Conservation (phyloP, 805 yeast species). For the Wickerhamomyces alni region DNA sequence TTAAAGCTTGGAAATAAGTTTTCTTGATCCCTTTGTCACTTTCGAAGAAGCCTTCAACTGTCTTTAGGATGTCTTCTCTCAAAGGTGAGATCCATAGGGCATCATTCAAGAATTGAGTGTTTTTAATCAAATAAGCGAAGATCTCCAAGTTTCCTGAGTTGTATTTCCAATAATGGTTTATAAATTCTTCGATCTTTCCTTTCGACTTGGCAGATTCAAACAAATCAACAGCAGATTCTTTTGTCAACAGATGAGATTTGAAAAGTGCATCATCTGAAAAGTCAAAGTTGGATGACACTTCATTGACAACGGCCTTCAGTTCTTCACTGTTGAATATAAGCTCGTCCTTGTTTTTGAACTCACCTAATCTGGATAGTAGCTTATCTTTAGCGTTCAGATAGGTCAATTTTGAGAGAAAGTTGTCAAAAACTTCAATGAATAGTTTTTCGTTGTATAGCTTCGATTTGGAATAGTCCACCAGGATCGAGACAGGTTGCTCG, state of each 20-base stretch:
- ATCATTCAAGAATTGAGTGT: constrained; percentile 9
- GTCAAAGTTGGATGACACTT: constrained; percentile 20
- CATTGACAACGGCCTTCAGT: constrained; percentile 16
- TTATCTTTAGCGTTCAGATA: constrained; percentile 16
- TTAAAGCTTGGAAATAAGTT: constrained; percentile 8
- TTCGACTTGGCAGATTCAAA: constrained; percentile 24
- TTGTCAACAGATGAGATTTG: constrained; percentile 26
- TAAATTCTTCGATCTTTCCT: constrained; percentile 16
- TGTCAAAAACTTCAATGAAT: constrained; percentile 28
- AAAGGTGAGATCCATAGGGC: constrained; percentile 7
- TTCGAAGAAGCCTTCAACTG: constrained; percentile 1
- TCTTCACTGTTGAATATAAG: constrained; percentile 15
- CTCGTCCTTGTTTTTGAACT: constrained; percentile 23
- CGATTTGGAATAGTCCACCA: constrained; percentile 28
- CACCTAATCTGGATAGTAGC: constrained; percentile 27
- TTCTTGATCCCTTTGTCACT: constrained; percentile 3
- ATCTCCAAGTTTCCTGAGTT: constrained; percentile 9
- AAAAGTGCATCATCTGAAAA: constrained; percentile 25
- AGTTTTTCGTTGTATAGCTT: constrained; percentile 13
- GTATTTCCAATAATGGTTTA: constrained; percentile 15
- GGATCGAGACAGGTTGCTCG: constrained; percentile 26
- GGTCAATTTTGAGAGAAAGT: constrained; percentile 18
- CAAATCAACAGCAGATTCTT: constrained; percentile 28
- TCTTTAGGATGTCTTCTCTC: constrained; percentile 5
- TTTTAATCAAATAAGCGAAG: constrained; percentile 6